phyloP scores from a whole-genome alignment of 106 monocot species.

The Hemerocallis citrina region DNA sequence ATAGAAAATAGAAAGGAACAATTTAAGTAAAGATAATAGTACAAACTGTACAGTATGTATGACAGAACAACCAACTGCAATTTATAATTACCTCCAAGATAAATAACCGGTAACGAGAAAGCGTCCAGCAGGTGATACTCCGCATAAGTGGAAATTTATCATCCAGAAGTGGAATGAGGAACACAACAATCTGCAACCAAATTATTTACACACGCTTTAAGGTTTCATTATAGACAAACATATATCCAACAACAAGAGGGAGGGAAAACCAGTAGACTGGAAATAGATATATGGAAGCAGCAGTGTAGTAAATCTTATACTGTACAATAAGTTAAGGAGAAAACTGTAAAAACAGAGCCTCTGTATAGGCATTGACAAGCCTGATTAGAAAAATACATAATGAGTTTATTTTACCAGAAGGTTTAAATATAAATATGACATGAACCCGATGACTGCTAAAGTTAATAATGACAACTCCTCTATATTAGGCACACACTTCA shows the following conservation, averaged over 20 bases:
- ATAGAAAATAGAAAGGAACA: neutral
- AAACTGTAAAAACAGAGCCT: no score
- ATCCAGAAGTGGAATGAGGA: conserved; percentile 87
- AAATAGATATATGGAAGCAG: neutral
- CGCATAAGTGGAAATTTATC: conserved; percentile 97
- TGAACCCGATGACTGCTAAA: no score
- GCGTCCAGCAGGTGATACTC: conserved; percentile 99
- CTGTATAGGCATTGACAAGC: no score
- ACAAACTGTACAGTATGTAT: neutral
- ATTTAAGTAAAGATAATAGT: neutral
- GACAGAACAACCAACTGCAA: neutral
- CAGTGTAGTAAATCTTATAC: neutral
- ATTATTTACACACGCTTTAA: neutral
- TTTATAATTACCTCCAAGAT: conserved; percentile 70
- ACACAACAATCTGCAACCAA: conserved; percentile 68
- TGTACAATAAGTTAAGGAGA: neutral
- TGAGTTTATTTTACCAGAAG: neutral
- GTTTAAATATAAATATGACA: no score
- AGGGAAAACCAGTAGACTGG: neutral
- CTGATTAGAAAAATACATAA: neutral
- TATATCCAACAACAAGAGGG: neutral
- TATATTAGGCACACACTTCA: no score
- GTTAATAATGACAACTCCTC: neutral
- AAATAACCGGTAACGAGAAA: conserved; percentile 93
- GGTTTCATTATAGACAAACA: neutral